phyloP scores from a whole-genome alignment of 2,329 filamentous ascomycete species.

The Claviceps arundinis region DNA sequence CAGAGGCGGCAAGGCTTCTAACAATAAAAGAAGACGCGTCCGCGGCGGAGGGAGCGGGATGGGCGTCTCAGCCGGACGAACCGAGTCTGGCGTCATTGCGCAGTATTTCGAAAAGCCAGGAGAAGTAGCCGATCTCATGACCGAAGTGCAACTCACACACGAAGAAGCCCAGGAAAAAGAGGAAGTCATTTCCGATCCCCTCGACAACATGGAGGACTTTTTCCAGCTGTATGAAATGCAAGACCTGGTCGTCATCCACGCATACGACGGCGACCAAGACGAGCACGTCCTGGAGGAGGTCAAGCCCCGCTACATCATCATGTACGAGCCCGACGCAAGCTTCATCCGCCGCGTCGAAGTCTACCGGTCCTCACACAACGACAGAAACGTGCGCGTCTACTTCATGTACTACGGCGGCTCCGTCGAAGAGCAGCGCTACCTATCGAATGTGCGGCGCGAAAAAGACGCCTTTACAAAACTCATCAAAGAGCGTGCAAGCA shows the following conservation, averaged over 20 bases:
- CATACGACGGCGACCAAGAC: constrained; percentile 91
- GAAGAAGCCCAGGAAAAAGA: constrained; percentile 63
- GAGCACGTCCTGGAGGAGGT: constrained; percentile 93
- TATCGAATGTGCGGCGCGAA: constrained; percentile 79
- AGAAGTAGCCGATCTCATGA: constrained; percentile 71
- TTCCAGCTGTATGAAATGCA: constrained; percentile 87
- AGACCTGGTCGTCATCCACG: constrained; percentile 76
- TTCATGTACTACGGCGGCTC: constrained; percentile 94
- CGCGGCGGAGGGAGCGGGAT: constrained; percentile 56
- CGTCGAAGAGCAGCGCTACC: constrained; percentile 88
- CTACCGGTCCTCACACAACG: constrained; percentile 86
- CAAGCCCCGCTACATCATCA: constrained; percentile 87
- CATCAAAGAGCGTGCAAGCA: constrained; percentile 85
- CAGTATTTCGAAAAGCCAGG: constrained; percentile 70
- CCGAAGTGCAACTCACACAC: constrained; percentile 70
- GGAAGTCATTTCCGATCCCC: constrained; percentile 60
- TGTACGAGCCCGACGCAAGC: constrained; percentile 93
- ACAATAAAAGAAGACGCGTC: constrained; percentile 75
- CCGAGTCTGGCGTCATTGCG: constrained; percentile 60
- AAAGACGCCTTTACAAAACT: constrained; percentile 93
- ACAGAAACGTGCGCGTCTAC: constrained; percentile 81
- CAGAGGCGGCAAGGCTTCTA: constrained; percentile 49
- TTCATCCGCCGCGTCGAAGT: constrained; percentile 94
- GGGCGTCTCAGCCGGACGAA: constrained; percentile 45
- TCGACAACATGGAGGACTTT: constrained; percentile 85